Evolutionary conservation across 768 basidiomycete species (phyloP), one percentile per base, ranked within the genome.

Genomic region (Mycena crocata): DNA sequence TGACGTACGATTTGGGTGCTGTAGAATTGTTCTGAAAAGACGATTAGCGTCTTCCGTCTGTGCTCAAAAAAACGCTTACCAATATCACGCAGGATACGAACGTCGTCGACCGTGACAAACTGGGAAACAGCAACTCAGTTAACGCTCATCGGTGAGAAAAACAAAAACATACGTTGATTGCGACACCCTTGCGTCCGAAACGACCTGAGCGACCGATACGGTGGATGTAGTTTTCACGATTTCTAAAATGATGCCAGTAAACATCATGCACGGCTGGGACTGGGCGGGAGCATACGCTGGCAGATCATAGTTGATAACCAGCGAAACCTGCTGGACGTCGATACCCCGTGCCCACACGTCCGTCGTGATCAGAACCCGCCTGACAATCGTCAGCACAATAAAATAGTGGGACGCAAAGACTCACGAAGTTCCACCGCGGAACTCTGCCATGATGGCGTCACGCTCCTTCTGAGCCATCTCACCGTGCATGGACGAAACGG

Each of bases 161-260:
- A 48, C 26, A 34, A 35, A 30, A 34, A 81, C 91, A 45, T 75
- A 98, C 96, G 81, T 99, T 99, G 83, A 99, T 99, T 46, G 98
- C 98, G 66, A 99, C 98, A 86, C 97, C 98, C 83, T 99, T 99
- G 73, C 98, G 87, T 72, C 98, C 98, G 83, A 99, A 99, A 64
- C 98, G 95, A 76, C 98, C 98, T 64, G 96, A 98, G 68, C 98
- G 95, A 80, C 98, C 98, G 77, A 99, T 99, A 76, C 98, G 94
- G 84, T 99, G 98, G 72, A 99, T 98, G 84, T 99, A 99, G 81
- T 99, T 98, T 88, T 98, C 97, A 86, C 94, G 94, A 78, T 95
- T 95, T 71, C 92, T 95, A 69, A 56, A 72, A 40, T 61, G 15
- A 34, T 58, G 51, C 57, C 55, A 72, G 55, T 35, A 62, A 52